phyloP scores from a whole-genome alignment of 306 rosid species.

The Phaseolus lunatus region DNA sequence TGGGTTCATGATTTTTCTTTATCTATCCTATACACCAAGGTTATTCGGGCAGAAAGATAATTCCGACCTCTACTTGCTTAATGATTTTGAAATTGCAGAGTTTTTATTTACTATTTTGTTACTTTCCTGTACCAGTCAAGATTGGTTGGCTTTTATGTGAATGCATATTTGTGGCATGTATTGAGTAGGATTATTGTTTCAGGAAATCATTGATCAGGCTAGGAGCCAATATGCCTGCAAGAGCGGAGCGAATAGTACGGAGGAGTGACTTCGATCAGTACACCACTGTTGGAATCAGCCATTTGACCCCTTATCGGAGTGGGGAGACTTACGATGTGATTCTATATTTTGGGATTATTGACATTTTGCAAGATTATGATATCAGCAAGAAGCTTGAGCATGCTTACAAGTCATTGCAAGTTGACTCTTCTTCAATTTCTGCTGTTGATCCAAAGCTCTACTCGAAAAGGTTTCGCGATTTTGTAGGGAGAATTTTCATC shows the following conservation, averaged over 20 bases:
- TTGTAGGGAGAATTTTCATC: constrained; percentile 77
- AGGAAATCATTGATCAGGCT: constrained; percentile 91
- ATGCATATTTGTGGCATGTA: not conserved
- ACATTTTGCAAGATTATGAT: constrained; percentile 97
- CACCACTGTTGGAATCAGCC: constrained; percentile 76
- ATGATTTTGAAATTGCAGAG: constrained; percentile 1
- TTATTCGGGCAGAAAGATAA: not conserved
- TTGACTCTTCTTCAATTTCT: constrained; percentile 82
- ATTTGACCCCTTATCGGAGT: constrained; percentile 76
- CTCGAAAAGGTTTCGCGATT: constrained; percentile 90
- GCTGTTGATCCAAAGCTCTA: constrained; percentile 99
- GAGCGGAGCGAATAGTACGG: constrained; percentile 88
- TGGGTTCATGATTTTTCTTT: constrained; percentile 5
- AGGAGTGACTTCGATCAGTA: constrained; percentile 93
- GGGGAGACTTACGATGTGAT: constrained; percentile 85
- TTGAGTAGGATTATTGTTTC: constrained; percentile 47
- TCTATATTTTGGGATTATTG: constrained; percentile 92
- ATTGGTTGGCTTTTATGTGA: not conserved
- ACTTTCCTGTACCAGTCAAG: constrained; percentile 6
- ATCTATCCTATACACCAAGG: constrained; percentile 7
- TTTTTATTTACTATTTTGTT: constrained; percentile 25
- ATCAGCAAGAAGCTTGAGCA: constrained; percentile 96
- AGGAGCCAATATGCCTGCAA: constrained; percentile 99
- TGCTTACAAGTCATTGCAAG: constrained; percentile 96
- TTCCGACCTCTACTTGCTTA: constrained; percentile 18